These are phyloP conservation scores for Talaromyces thailandensis DNA, from an alignment of 495 filamentous ascomycete genomes.

Conservation along the genomic window DNA sequence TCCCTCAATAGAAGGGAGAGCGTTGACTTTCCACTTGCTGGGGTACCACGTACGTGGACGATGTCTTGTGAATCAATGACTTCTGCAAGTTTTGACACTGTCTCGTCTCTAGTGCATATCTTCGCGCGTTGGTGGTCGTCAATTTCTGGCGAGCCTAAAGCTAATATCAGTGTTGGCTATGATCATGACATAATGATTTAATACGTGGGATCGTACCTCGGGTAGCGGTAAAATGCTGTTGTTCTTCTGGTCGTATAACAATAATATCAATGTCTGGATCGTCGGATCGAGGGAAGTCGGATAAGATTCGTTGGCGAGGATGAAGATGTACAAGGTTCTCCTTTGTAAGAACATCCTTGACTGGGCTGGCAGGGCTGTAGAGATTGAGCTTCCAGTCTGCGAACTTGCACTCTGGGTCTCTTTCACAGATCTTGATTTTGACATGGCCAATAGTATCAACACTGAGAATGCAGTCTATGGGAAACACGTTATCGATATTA, in stretches of 20 bases:
- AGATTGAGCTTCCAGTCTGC: constrained; percentile 5
- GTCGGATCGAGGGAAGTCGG: neutral
- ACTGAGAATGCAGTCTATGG: neutral
- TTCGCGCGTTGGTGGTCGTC: neutral
- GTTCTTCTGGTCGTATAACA: constrained; percentile 2
- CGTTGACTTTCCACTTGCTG: constrained; percentile 8
- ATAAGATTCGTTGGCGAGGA: constrained; percentile 3
- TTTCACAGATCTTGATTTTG: neutral
- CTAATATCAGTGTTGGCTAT: no score
- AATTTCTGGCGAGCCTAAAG: no score
- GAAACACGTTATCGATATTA: neutral
- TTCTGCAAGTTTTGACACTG: constrained; percentile 3
- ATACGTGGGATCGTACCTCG: constrained; percentile 5
- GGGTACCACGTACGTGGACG: constrained; percentile 8
- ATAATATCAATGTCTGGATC: neutral
- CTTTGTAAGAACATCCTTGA: neutral
- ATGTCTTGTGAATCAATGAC: neutral
- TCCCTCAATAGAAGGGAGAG: constrained; percentile 5
- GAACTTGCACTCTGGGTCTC: no score
- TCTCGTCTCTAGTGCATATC: constrained; percentile 1
- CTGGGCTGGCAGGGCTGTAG: constrained; percentile 2
- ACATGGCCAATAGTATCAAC: constrained; percentile 6
- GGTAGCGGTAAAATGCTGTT: constrained; percentile 2
- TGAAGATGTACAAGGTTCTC: constrained; percentile 3
- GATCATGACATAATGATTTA: constrained; percentile 5